Base-by-base conservation (phyloP, 176 grass and related monocot genomes). In the Thalia dealbata region DNA sequence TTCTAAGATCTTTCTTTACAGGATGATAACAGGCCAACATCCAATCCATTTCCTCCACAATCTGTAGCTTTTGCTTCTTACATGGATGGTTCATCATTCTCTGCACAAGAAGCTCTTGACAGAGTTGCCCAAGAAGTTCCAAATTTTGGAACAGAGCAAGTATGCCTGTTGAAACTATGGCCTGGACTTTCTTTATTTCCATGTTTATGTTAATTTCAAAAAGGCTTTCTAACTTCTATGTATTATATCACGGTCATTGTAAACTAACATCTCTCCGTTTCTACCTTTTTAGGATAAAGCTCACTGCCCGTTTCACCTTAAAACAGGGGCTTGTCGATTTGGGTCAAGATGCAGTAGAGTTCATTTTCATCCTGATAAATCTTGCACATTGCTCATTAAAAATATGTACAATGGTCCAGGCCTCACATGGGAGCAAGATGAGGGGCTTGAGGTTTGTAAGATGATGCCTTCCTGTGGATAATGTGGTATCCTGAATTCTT, bases 361-460 rank as follows among this genome's bases (percentile, higher is more conserved):
- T 70, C 95, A 99, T 72, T 93, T 99, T 86, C 88, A 93, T 63
- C 95, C 95, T 81, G 87, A 99, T 75, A 93, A 93, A 51, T 88
- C 95, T 60, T 91, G 85, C 81, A 99, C 85, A 3, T 81, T 99
- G 86, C 85, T 99, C 22, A 86, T 99, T 50, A 99, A 88, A 75
- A 93, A 91, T 81, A 99, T 99, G 95, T 93, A 99, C 80, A 86
- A 73, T 29, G 95, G 95, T 63, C 95, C 95, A 70, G 95, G 90
- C 77, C 95, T 99, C 79, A 78, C 81, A 66, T 87, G 82, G 81
- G 95, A 99, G 61, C 90, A 91, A 81, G 95, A 99, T 75, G 95
- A 99, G 86, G 90, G 90, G 66, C 95, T 99, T 85, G 95, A 99
- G 90, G 95, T 99, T 93, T 93, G 95, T 99, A 84, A 81, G 78